Base-by-base conservation (phyloP, 2,329 filamentous ascomycete species). In the Knufia fluminis region DNA sequence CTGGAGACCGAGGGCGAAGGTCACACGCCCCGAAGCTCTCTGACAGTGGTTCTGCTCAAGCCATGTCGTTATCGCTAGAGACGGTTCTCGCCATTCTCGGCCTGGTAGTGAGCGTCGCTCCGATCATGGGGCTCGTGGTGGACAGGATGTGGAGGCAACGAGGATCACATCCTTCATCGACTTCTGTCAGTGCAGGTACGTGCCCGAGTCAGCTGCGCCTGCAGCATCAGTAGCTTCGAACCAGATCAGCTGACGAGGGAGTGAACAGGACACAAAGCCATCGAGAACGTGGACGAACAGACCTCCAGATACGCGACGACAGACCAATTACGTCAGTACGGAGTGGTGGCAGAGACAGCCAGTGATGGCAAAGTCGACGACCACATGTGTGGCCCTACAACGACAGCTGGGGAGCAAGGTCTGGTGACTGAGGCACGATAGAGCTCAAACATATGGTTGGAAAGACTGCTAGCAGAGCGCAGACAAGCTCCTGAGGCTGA, bases 111-210 rank as follows among this genome's bases (percentile, higher is more conserved):
- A 20, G 14, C 35, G 17, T 38, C 35, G 35, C 17, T 16, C 35
- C 35, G 35, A 38, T 38, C 35, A 20, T 38, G 35, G 35, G 35
- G 35, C 35, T 38, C 17, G n/a, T 38, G 35, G 35, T 38, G 35
- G 35, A 20, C n/a, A 38, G 17, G 35, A 28, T 28, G 26, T 20
- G 14, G 35, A 38, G 35, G 35, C 35, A 38, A 38, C 35, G n/a
- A 38, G 14, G 35, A 38, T 38, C 35, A 38, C 35, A 38, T 38
- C 35, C 17, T n/a, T 38, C 35, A 20, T 38, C 35, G 17, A 20
- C 35, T 38, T 38, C 35, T 20, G 35, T 38, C 35, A 38, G 14
- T 20, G n/a, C 35, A 38, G 35, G 35, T n/a, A 38, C 17, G 35
- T 38, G 35, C 14, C 35, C 35, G 14, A 38, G 6, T 20, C 35